Evolutionary conservation across 805 yeast genomes (phyloP).

Genomic region (Lipomyces kockii): DNA sequence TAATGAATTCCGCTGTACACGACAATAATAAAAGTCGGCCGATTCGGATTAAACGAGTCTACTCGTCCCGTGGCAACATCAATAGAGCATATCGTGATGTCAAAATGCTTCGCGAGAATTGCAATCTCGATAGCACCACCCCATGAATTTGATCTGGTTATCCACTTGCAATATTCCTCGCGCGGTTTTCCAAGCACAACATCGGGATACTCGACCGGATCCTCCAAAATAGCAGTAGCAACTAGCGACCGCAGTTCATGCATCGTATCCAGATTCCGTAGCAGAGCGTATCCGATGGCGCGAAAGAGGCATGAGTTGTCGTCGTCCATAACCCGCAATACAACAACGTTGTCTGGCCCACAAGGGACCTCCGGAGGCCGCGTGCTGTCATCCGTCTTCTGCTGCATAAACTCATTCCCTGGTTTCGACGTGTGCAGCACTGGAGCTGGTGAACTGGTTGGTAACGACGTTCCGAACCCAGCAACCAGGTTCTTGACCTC

Average conservation of each 20-base stretch:
- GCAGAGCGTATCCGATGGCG: slow-evolving; percentile 60
- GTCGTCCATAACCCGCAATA: slow-evolving; percentile 67
- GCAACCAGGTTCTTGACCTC: slow-evolving; percentile 2
- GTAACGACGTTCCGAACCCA: background rate
- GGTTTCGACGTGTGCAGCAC: background rate
- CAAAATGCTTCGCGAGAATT: slow-evolving; percentile 59
- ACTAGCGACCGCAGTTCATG: slow-evolving; percentile 58
- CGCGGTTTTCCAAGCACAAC: slow-evolving; percentile 61
- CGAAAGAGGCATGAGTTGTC: slow-evolving; percentile 81
- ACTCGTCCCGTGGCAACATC: slow-evolving; percentile 67
- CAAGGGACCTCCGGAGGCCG: slow-evolving; percentile 32
- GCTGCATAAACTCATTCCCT: background rate
- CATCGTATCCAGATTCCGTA: slow-evolving; percentile 52
- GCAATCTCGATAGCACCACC: slow-evolving; percentile 83
- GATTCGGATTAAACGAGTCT: slow-evolving; percentile 59
- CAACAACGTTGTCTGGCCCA: slow-evolving; percentile 40
- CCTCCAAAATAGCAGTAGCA: slow-evolving; percentile 50
- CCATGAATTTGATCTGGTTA: slow-evolving; percentile 64
- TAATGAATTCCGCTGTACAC: slow-evolving; percentile 76
- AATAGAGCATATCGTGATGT: slow-evolving; percentile 59
- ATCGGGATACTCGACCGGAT: slow-evolving; percentile 56
- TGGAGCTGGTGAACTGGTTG: background rate
- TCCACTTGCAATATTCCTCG: slow-evolving; percentile 64
- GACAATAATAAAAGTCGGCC: slow-evolving; percentile 54
- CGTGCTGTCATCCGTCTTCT: background rate